A percentile compares a stretch with the other conserved stretches of the same genome.
These are phyloP conservation scores for Globisporangium cystogenes DNA, from an alignment of 352 stramenopile genomes.

Conservation along the genomic window DNA sequence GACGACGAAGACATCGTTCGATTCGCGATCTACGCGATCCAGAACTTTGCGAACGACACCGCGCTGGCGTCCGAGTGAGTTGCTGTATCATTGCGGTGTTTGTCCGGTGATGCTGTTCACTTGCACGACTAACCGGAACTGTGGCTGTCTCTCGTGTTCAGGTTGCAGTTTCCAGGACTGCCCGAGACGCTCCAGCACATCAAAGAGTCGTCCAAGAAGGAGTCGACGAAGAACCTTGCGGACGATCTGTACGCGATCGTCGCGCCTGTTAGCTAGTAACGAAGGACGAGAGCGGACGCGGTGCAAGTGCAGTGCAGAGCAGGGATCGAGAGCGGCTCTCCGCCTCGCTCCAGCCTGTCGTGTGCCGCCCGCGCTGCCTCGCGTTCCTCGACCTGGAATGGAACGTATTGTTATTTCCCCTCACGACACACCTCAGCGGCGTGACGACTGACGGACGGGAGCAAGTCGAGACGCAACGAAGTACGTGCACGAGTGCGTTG, in stretches of 20 bases:
- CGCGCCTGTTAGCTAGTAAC: slow-evolving; percentile 38
- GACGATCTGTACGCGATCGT: slow-evolving; percentile 60
- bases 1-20: slow-evolving; percentile 71
- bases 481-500: too few species aligned
- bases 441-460: too few species aligned
- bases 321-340: neutral
- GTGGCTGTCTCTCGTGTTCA: slow-evolving; percentile 4
- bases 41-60: slow-evolving; percentile 59
- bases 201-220: slow-evolving; percentile 49
- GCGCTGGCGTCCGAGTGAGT: slow-evolving; percentile 40
- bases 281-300: slow-evolving; percentile 4
- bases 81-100: neutral
- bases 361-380: neutral
- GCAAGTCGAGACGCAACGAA: neutral
- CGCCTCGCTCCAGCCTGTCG: neutral
- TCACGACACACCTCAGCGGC: too few species aligned
- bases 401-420: slow-evolving; percentile 4
- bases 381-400: neutral
- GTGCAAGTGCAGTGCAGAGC: neutral
- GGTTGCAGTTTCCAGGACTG: slow-evolving; percentile 47
- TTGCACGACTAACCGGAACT: neutral
- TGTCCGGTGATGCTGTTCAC: neutral
- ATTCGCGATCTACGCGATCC: slow-evolving; percentile 67
- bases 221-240: slow-evolving; percentile 68
- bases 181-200: slow-evolving; percentile 56